Evolutionary conservation across 768 basidiomycete species (phyloP), one percentile per base, ranked within the genome.

Genomic region (Punctularia strigosozonata): DNA sequence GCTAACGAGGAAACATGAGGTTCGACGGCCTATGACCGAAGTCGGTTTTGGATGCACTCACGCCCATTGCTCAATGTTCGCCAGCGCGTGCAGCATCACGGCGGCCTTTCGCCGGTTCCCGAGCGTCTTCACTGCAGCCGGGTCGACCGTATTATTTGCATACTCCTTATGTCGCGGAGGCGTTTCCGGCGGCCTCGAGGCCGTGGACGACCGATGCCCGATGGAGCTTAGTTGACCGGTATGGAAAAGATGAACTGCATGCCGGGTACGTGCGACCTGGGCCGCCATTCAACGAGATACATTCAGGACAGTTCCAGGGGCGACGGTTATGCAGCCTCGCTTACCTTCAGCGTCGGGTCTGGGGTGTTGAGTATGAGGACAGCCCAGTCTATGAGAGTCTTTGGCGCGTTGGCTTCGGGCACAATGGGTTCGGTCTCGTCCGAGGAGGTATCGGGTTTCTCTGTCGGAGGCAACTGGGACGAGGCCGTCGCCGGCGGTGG

Each of bases 1-100:
- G 4, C 77, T 80, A 30, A 19, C 10, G 24, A 22, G 22, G 44
- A 12, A 41, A 37, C 5, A 17, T n/a, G 26, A 23, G 14, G 8
- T 13, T 15, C 20, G 14, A 34, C 8, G 20, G 33, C 17, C 14
- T 21, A 33, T 15, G n/a, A 15, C 8, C 14, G 14, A 10, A 6
- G 20, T 1, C 25, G 14, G 17, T 5, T n/a, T n/a, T 26, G 12
- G 4, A 6, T 15, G 15, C 36, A 77, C 80, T 71, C 47, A 82
- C 72, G 87, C 87, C 81, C 83, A 90, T 54, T 86, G 85, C 48
- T 88, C 85, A 38, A 90, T 85, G 51, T 86, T 86, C 1, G 85
- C 85, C 2, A 88, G 58, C 2, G 85, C 81, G 56, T 87, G 86
- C 6, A 88, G 57, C 80, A 87, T 84, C 10, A 75, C 71, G 0